These are phyloP conservation scores for Akanthomyces dipterigenus DNA, from an alignment of 2,329 filamentous ascomycete genomes.

Conservation along the genomic window DNA sequence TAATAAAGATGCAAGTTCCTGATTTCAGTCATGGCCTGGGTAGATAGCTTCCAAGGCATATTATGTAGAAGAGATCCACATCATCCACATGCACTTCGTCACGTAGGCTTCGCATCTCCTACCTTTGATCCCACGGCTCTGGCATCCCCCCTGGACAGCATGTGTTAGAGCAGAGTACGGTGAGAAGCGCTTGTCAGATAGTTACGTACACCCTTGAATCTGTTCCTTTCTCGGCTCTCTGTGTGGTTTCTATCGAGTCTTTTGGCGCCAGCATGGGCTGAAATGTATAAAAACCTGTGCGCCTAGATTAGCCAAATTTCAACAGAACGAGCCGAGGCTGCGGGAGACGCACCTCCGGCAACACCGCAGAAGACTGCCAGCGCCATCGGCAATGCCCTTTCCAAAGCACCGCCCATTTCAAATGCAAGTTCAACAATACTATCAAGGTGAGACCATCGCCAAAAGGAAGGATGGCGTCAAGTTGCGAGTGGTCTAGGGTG, in stretches of 20 bases:
- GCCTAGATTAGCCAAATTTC: not conserved
- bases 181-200: not conserved
- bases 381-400: constrained; percentile 28
- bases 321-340: not conserved
- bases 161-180: not conserved
- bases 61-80: no score
- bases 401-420: constrained; percentile 22
- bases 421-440: not conserved
- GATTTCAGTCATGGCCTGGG: no score
- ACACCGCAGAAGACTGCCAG: constrained; percentile 32
- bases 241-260: not conserved
- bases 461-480: not conserved
- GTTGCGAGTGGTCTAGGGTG: not conserved
- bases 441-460: not conserved
- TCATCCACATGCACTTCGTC: no score
- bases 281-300: constrained; percentile 31
- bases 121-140: not conserved
- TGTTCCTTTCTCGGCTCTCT: no score
- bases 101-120: not conserved
- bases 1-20: no score
- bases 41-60: no score
- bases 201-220: not conserved
- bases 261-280: constrained; percentile 26
- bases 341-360: constrained; percentile 25
- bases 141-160: not conserved